phyloP scores from a whole-genome alignment of 129 eudicot species.

The Escallonia rubra region DNA sequence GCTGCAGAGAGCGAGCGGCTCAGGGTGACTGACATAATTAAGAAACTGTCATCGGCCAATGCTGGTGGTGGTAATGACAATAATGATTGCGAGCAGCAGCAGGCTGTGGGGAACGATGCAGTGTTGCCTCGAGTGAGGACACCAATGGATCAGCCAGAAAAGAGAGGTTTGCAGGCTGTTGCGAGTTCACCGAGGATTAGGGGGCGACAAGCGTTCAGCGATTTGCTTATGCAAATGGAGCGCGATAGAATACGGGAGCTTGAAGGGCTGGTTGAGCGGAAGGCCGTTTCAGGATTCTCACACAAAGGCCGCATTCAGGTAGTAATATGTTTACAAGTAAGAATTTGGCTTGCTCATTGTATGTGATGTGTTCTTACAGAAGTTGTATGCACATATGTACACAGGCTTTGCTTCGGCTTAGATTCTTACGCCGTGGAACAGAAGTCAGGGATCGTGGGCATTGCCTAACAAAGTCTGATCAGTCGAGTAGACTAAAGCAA shows the following conservation, averaged over 20 bases:
- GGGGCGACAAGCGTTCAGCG: slow-evolving; percentile 57
- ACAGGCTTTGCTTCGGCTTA: slow-evolving; percentile 61
- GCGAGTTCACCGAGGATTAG: slow-evolving; percentile 47
- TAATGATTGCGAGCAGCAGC: slow-evolving; percentile 9
- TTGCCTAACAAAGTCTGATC: slow-evolving; percentile 8
- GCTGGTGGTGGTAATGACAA: slow-evolving; percentile 11
- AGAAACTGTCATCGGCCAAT: slow-evolving; percentile 36
- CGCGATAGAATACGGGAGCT: slow-evolving; percentile 55
- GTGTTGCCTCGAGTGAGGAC: slow-evolving; percentile 31
- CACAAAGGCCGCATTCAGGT: slow-evolving; percentile 77
- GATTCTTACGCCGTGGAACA: slow-evolving; percentile 35
- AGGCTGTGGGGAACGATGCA: slow-evolving; percentile 5
- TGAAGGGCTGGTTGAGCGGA: slow-evolving; percentile 32
- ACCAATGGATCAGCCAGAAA: slow-evolving; percentile 15
- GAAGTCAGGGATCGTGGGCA: slow-evolving; percentile 21
- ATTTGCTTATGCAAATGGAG: slow-evolving; percentile 52
- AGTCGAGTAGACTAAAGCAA: background rate
- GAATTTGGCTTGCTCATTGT: background rate
- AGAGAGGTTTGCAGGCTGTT: slow-evolving; percentile 17
- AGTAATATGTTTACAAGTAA: background rate
- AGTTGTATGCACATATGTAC: slow-evolving; percentile 1
- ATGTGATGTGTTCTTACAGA: background rate
- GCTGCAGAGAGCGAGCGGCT: slow-evolving; percentile 52
- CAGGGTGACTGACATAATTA: slow-evolving; percentile 65
- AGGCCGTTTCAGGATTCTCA: slow-evolving; percentile 58